phyloP scores from a whole-genome alignment of 2,329 filamentous ascomycete genomes.

The Colletotrichum trifolii region DNA sequence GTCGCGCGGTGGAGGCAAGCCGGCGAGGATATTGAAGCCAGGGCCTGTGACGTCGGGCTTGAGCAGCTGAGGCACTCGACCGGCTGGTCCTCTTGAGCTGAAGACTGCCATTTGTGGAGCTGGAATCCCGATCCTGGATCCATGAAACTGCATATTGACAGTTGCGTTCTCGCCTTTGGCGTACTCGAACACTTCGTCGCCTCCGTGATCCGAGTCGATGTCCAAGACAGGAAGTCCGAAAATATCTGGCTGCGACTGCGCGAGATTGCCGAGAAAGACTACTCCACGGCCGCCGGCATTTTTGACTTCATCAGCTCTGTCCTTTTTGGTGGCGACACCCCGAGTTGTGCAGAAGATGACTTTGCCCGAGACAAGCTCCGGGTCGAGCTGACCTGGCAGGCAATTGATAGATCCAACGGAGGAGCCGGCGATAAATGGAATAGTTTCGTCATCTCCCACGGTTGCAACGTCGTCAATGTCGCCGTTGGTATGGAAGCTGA shows the following conservation, averaged over 20 bases:
- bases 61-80: constrained; percentile 13
- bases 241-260: background rate
- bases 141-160: constrained; percentile 7
- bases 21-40: constrained; percentile 31
- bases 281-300: constrained; percentile 20
- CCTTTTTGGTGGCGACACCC: background rate
- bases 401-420: too few relatives aligned
- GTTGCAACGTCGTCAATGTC: background rate
- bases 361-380: constrained; percentile 1
- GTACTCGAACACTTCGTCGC: constrained; percentile 3
- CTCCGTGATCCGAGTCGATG: background rate
- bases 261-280: constrained; percentile 1
- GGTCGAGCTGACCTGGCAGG: constrained; percentile 13
- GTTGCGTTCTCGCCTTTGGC: constrained; percentile 11
- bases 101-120: constrained; percentile 32
- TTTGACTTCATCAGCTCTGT: background rate
- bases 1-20: background rate
- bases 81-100: constrained; percentile 31
- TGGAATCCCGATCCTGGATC: constrained; percentile 13
- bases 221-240: constrained; percentile 12
- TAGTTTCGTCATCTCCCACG: background rate
- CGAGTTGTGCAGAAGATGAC: constrained; percentile 8
- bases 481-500: constrained; percentile 2
- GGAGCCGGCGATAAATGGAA: background rate
- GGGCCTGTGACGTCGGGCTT: constrained; percentile 37